These are phyloP conservation scores for Pseudozyma sp. DNA, from an alignment of 1,284 basidiomycete genomes.

Conservation along the genomic window DNA sequence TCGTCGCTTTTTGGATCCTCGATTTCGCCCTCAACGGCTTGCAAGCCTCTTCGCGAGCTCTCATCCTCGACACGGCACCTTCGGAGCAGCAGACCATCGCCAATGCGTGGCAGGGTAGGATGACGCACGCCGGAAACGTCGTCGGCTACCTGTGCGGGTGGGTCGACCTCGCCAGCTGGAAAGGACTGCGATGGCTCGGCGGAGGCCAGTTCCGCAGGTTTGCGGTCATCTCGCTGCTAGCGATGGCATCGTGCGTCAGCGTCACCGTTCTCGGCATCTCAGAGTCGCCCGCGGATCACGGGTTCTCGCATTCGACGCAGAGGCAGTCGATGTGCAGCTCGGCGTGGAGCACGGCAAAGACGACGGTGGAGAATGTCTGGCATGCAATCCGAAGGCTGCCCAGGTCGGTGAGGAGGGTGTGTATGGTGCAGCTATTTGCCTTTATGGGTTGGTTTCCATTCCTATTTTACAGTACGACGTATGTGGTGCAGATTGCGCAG, in stretches of 20 bases:
- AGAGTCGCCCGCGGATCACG: conserved; percentile 26
- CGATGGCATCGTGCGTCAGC: conserved; percentile 84
- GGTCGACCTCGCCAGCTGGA: conserved; percentile 81
- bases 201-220: conserved; percentile 96
- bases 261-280: conserved; percentile 85
- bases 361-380: conserved; percentile 50
- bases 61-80: conserved; percentile 89
- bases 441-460: conserved; percentile 81
- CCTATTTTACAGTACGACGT: conserved; percentile 78
- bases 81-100: conserved; percentile 86
- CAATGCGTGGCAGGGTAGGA: conserved; percentile 96
- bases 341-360: conserved; percentile 10
- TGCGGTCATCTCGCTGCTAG: conserved; percentile 83
- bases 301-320: not conserved
- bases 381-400: conserved; percentile 55
- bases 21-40: conserved; percentile 92
- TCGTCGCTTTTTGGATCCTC: conserved; percentile 90
- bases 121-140: conserved; percentile 63
- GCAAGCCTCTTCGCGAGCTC: conserved; percentile 90
- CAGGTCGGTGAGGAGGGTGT: conserved; percentile 73
- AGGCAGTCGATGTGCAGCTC: conserved; percentile 5
- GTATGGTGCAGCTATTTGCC: conserved; percentile 82
- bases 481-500: conserved; percentile 88
- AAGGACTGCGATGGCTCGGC: conserved; percentile 82
- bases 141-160: conserved; percentile 75